Percentiles rank a stretch among this genome's conserved stretches.
phyloP scores from a whole-genome alignment of 306 rosid species.

The Cucurbita pepo region DNA sequence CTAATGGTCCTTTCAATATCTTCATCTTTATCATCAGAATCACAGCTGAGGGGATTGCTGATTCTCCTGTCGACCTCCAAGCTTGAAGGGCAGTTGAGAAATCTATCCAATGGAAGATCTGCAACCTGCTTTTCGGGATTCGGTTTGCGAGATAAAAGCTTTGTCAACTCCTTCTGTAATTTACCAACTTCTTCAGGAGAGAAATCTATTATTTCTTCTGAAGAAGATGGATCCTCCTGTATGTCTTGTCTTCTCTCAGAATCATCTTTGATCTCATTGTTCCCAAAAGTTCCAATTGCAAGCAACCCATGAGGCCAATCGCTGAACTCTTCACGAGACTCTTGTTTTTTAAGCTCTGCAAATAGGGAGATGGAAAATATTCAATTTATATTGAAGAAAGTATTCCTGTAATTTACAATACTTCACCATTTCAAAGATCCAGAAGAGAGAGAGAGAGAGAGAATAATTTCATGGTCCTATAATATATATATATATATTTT shows the following conservation, averaged over 20 bases:
- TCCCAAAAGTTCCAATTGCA: slow-evolving; percentile 92
- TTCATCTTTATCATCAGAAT: slow-evolving; percentile 44
- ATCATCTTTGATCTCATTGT: slow-evolving; percentile 37
- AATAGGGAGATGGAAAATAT: neutral
- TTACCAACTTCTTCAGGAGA: slow-evolving; percentile 89
- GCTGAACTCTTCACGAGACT: slow-evolving; percentile 75
- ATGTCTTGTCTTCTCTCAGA: slow-evolving; percentile 16
- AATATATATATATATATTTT: neutral
- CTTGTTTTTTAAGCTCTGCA: slow-evolving; percentile 57
- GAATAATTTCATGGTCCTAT: neutral
- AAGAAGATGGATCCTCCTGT: slow-evolving; percentile 43
- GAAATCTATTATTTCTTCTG: slow-evolving; percentile 55
- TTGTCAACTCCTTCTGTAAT: slow-evolving; percentile 63
- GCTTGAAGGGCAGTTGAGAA: slow-evolving; percentile 93
- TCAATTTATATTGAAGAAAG: neutral
- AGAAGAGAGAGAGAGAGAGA: neutral
- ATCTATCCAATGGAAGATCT: slow-evolving; percentile 89
- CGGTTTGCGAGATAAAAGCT: slow-evolving; percentile 56
- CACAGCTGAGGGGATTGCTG: slow-evolving; percentile 42
- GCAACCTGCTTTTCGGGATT: slow-evolving; percentile 50
- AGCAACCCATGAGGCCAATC: slow-evolving; percentile 87
- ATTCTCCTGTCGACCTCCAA: slow-evolving; percentile 80
- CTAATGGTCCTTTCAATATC: slow-evolving; percentile 80
- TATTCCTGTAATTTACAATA: neutral
- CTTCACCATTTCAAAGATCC: neutral